Conservation (phyloP, 495 filamentous ascomycete species). For the Thermothielavioides terrestris region DNA sequence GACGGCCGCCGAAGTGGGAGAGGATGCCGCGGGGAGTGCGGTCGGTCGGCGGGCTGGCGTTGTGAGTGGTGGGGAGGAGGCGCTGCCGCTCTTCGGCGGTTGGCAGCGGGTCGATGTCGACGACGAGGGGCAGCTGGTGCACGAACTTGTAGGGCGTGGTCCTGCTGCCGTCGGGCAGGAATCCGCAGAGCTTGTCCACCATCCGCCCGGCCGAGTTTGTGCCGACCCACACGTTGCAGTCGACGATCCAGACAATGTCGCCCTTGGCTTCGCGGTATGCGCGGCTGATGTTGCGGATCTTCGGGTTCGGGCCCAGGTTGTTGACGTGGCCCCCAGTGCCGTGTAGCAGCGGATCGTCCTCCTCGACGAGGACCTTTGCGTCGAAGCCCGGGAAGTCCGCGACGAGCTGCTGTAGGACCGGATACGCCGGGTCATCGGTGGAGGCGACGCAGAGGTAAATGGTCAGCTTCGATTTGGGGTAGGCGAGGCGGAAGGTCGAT, state of each 20-base stretch:
- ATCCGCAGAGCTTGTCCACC: conserved; percentile 77
- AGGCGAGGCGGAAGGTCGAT: conserved; percentile 78
- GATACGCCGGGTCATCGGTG: conserved; percentile 68
- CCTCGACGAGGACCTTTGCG: conserved; percentile 69
- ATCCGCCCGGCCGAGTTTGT: conserved; percentile 71
- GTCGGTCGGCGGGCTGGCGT: not conserved
- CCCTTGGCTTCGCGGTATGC: conserved; percentile 90
- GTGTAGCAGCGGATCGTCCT: conserved; percentile 71
- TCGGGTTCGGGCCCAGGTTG: conserved; percentile 87
- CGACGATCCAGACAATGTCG: conserved; percentile 88
- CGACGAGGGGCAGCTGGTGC: conserved; percentile 82
- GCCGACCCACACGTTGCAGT: conserved; percentile 93
- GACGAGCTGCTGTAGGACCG: conserved; percentile 61
- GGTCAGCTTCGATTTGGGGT: conserved; percentile 68
- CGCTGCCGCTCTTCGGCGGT: conserved; percentile 13
- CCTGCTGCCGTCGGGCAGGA: conserved; percentile 29
- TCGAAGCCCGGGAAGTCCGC: conserved; percentile 65
- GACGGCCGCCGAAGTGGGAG: conserved; percentile 61
- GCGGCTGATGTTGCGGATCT: conserved; percentile 93
- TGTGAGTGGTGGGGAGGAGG: conserved; percentile 7
- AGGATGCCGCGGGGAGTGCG: conserved; percentile 10
- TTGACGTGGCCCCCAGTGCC: conserved; percentile 41
- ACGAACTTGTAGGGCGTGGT: conserved; percentile 79
- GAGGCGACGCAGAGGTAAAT: conserved; percentile 77
- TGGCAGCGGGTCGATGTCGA: conserved; percentile 53